Evolutionary conservation across 1,284 basidiomycete species (phyloP), one percentile per base, ranked within the genome.

Genomic region (Melampsora americana): DNA sequence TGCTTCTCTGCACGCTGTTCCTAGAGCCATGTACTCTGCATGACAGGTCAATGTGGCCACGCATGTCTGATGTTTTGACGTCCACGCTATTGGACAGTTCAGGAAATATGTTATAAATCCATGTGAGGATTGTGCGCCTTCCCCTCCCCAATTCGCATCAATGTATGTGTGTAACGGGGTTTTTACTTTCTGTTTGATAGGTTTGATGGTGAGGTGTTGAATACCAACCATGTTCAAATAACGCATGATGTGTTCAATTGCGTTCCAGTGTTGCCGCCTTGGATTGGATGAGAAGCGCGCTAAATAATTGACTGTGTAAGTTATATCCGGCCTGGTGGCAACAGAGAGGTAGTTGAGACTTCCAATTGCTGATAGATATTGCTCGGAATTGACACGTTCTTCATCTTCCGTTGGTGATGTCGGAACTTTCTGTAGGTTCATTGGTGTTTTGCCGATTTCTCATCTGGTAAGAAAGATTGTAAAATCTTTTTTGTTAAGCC

Each of bases 311-410:
- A 39, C 32, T 16, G 62, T 11, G 30, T 28, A 65, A 30, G 26
- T 35, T 16, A 65, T 65, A 65, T 65, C 30, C 7, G 20, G 26
- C 20, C 62, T 26, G 5, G 62, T 65, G 5, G 26, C 62, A 6
- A 65, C 62, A 6, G 62, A 18, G 5, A 65, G 11, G 32, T 65
- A 65, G 35, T 39, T 65, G 11, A 65, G 62, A 39, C 26, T 39
- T 11, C 18, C 30, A 23, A 65, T 35, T 11, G 35, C 62, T 11
- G 23, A 35, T 18, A 65, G 62, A 35, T 30, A 65, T 39, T n/a
- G 12, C 26, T 5, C 11, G 6, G 6, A 7, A 30, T 65, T 30
- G 11, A 18, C n/a, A 9, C 6, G 7, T 30, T 30, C 30, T 18
- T 35, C 62, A 23, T 65, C 32, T 12, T 26, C 23, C 11, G 18